These are phyloP conservation scores for Backusella westeae DNA, from an alignment of 192 early-diverging fungal genomes.

Conservation along the genomic window DNA sequence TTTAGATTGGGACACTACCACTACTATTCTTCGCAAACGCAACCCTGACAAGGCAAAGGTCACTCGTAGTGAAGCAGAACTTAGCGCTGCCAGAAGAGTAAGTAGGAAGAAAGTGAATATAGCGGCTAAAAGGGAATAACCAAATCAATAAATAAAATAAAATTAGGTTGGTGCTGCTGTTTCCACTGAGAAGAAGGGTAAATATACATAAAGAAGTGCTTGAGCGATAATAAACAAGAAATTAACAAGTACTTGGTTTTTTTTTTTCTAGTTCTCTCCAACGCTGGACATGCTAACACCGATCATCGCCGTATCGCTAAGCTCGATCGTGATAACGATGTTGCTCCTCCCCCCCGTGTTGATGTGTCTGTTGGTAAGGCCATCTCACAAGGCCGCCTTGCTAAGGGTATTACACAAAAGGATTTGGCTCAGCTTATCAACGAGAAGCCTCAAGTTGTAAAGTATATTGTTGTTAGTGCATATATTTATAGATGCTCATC, in stretches of 20 bases:
- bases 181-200: conserved; percentile 74
- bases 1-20: conserved; percentile 64
- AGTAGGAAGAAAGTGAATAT: not conserved
- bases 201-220: not conserved
- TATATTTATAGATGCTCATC: not conserved
- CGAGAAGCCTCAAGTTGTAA: conserved; percentile 85
- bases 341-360: conserved; percentile 67
- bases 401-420: conserved; percentile 83
- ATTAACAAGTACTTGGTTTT: not conserved
- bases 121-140: not conserved
- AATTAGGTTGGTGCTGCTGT: conserved; percentile 56
- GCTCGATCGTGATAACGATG: conserved; percentile 85
- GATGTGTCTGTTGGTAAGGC: conserved; percentile 73
- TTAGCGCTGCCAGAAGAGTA: conserved; percentile 74
- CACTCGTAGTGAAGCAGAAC: conserved; percentile 54
- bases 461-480: not conserved
- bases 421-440: conserved; percentile 88
- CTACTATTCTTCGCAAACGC: conserved; percentile 79
- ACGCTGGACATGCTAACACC: conserved; percentile 57
- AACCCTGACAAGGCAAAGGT: conserved; percentile 54
- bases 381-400: conserved; percentile 77
- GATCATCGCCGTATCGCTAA: conserved; percentile 82
- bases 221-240: not conserved
- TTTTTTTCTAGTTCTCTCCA: conserved; percentile 36
- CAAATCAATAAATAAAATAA: not conserved